Conservation (phyloP, 2,329 filamentous ascomycete species). For the Cordyceps cicadae region DNA sequence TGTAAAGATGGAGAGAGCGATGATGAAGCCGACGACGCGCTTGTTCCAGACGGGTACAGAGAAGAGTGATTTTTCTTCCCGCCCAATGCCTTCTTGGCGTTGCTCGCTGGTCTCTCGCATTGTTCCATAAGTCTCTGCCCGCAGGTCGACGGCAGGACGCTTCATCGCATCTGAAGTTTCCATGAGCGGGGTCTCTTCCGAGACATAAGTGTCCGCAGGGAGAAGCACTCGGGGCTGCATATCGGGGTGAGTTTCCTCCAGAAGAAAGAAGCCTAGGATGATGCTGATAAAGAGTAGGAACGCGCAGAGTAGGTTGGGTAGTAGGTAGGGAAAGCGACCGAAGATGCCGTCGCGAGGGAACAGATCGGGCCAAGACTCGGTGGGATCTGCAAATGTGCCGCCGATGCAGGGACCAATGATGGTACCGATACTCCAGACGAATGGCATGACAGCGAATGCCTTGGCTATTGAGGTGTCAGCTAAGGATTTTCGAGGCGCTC, state of each 20-base stretch:
- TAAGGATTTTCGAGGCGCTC: not conserved
- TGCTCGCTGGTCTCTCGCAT: conserved; percentile 44
- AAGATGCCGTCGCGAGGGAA: conserved; percentile 66
- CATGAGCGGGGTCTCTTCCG: conserved; percentile 65
- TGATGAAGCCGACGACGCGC: conserved; percentile 64
- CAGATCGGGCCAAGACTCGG: conserved; percentile 59
- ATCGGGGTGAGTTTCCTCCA: conserved; percentile 85
- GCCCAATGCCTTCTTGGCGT: conserved; percentile 32
- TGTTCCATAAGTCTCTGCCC: conserved; percentile 73
- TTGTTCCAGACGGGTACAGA: conserved; percentile 41
- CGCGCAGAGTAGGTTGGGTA: conserved; percentile 83
- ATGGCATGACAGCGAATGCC: conserved; percentile 88
- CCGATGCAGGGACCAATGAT: conserved; percentile 85
- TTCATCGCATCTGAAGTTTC: conserved; percentile 67
- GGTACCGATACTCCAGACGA: conserved; percentile 85
- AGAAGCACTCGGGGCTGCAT: conserved; percentile 51
- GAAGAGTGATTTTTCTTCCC: conserved; percentile 26
- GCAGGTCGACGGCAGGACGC: conserved; percentile 62
- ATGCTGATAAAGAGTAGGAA: conserved; percentile 70
- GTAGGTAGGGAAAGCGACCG: conserved; percentile 71
- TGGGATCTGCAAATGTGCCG: conserved; percentile 74
- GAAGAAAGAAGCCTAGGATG: conserved; percentile 66
- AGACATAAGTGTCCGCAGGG: conserved; percentile 42
- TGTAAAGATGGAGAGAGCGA: conserved; percentile 83
- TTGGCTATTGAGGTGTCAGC: conserved; percentile 45